Base-by-base conservation (phyloP, 176 grass and related monocot genomes). In the Oryza australiensis region DNA sequence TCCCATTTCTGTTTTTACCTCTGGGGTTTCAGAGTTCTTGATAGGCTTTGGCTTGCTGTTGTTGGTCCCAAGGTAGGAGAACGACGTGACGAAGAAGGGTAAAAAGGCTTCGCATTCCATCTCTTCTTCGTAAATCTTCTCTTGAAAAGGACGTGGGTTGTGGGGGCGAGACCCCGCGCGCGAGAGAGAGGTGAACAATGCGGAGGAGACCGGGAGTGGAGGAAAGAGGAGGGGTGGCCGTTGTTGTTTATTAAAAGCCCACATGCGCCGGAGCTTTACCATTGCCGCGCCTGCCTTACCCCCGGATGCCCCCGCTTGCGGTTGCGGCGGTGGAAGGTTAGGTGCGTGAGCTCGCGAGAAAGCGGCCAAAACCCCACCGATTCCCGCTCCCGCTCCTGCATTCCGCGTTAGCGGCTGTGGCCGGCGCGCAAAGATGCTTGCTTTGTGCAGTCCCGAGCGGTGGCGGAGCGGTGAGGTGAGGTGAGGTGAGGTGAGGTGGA, bases 191-290 rank as follows among this genome's bases (percentile, higher is more conserved):
- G 35, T 49, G 48, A 53, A 53, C 48, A 53, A 18, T 20, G 48
- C 15, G 5, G 48, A 18, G 16, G 34, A 35, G 34, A 20, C 16
- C 48, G 62, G 74, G 51, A 5, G n/a, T n/a, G n/a, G 64, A 28
- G 26, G 35, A 30, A 74, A 34, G 23, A 18, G 64, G 49, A 26
- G 14, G 20, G 0, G 42, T 86, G 57, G 22, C 24, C 78, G 51
- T 65, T 62, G 51, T 65, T 62, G 51, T 65, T 62, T 81, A 84
- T 79, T 87, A 89, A 91, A 87, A 70, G 55, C 62, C 46, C 84
- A 91, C 76, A 87, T 66, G 68, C 43, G 41, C 26, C 70, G 48
- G 62, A 82, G 77, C 77, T 89, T 89, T 75, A 71, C 62, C 73
- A 82, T 85, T 79, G 53, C 13, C 57, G 48, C 62, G n/a, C n/a